Conservation (phyloP, 768 basidiomycete species). For the Tremella mesenterica region DNA sequence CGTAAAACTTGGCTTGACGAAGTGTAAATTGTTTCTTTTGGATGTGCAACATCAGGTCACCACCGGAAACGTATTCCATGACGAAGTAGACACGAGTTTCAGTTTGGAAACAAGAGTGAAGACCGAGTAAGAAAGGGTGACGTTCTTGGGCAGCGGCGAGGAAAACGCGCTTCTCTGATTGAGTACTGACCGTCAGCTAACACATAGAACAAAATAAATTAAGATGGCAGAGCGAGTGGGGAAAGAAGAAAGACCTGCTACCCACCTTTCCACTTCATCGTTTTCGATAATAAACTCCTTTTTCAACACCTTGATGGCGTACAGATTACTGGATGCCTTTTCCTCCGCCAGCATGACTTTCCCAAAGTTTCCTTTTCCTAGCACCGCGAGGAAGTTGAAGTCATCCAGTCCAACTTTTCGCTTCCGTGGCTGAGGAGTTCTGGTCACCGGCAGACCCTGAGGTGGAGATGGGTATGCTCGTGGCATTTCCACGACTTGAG, state of each 20-base stretch:
- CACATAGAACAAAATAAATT: not conserved
- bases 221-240: not conserved
- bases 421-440: conserved; percentile 15
- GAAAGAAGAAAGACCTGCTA: too few relatives aligned
- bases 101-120: conserved; percentile 99
- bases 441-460: conserved; percentile 36
- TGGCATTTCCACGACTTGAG: conserved; percentile 5
- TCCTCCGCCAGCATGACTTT: conserved; percentile 99
- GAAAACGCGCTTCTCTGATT: conserved; percentile 98
- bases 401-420: conserved; percentile 92
- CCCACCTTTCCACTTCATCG: conserved; percentile 96
- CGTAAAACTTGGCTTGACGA: conserved; percentile 97
- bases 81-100: conserved; percentile 99
- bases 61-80: conserved; percentile 99
- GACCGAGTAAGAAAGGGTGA: conserved; percentile 90
- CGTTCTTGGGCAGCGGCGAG: conserved; percentile 91
- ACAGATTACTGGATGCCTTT: conserved; percentile 77
- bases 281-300: conserved; percentile 99
- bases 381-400: conserved; percentile 96
- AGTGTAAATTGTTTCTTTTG: conserved; percentile 98
- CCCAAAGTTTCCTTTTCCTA: conserved; percentile 98
- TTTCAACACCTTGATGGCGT: conserved; percentile 99
- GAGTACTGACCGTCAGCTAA: conserved; percentile 56
- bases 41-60: conserved; percentile 98
- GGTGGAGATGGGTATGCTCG: conserved; percentile 3